Percentiles rank a stretch among this genome's conserved stretches.
phyloP scores from a whole-genome alignment of 164 flowering plant genomes.

The Amborella trichopoda region DNA sequence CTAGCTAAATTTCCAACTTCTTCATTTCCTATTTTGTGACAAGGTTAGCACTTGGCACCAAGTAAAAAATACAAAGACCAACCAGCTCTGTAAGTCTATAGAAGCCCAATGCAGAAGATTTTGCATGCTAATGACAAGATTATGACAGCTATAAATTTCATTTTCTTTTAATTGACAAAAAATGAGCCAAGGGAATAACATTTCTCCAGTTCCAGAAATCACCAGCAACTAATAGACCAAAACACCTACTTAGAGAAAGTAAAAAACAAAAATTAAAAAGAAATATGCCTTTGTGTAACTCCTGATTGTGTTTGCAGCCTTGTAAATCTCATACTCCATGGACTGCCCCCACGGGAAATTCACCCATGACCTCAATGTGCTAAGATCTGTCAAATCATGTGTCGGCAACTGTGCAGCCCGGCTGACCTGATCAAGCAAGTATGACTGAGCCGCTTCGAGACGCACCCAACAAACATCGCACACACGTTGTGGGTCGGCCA shows the following conservation, averaged over 20 bases:
- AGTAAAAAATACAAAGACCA: too few species aligned
- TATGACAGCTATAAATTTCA: too few species aligned
- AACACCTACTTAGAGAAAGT: constrained; percentile 47
- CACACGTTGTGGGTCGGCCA: constrained; percentile 63
- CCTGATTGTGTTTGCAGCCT: constrained; percentile 74
- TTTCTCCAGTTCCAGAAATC: too few species aligned
- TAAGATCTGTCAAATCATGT: constrained; percentile 88
- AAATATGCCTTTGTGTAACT: constrained; percentile 57
- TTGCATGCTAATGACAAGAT: too few species aligned
- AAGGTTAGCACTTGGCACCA: too few species aligned
- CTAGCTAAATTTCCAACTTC: too few species aligned
- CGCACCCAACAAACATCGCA: constrained; percentile 94
- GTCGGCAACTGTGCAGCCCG: constrained; percentile 87
- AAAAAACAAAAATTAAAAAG: neutral
- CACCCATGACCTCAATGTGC: constrained; percentile 93
- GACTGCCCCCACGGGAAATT: constrained; percentile 97
- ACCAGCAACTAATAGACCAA: too few species aligned
- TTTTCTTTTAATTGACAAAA: too few species aligned
- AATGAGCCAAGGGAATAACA: too few species aligned
- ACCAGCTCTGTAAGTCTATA: too few species aligned
- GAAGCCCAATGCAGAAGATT: too few species aligned
- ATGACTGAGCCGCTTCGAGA: constrained; percentile 73
- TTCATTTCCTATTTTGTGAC: too few species aligned
- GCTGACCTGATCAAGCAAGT: constrained; percentile 86
- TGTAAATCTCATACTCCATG: constrained; percentile 93